These are phyloP conservation scores for Cercophora sp. DNA, from an alignment of 495 filamentous ascomycete species.

Conservation along the genomic window DNA sequence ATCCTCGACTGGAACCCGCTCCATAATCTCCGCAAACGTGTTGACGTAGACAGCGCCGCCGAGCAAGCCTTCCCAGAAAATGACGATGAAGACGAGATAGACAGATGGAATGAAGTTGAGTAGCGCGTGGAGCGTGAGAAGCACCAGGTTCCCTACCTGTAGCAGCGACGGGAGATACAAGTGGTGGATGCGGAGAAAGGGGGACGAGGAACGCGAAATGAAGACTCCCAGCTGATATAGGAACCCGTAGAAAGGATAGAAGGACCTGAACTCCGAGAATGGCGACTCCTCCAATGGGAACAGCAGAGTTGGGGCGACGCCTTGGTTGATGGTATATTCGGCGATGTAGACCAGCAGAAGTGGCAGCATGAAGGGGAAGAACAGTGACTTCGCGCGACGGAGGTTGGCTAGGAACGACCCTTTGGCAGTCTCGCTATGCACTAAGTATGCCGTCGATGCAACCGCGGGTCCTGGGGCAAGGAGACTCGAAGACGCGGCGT, in stretches of 20 bases:
- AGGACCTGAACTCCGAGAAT: conserved; percentile 76
- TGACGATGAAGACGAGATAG: conserved; percentile 72
- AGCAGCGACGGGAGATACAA: conserved; percentile 83
- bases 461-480: conserved; percentile 30
- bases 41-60: conserved; percentile 93
- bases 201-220: conserved; percentile 83
- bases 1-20: conserved; percentile 68
- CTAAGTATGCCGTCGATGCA: conserved; percentile 25
- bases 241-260: conserved; percentile 84
- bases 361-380: conserved; percentile 73
- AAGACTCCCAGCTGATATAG: conserved; percentile 95
- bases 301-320: conserved; percentile 81
- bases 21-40: conserved; percentile 88
- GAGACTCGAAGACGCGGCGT: conserved; percentile 32
- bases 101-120: conserved; percentile 76
- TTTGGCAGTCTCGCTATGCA: conserved; percentile 5
- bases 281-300: conserved; percentile 74
- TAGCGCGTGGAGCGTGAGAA: conserved; percentile 72
- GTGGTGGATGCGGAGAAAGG: conserved; percentile 74
- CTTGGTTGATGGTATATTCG: conserved; percentile 96
- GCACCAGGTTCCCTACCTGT: conserved; percentile 70
- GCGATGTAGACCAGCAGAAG: conserved; percentile 88
- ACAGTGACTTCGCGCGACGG: conserved; percentile 38
- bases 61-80: conserved; percentile 95
- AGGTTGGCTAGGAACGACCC: conserved; percentile 44